Evolutionary conservation across 2,329 filamentous ascomycete species (phyloP).

Genomic region (Pleurostoma richardsiae): DNA sequence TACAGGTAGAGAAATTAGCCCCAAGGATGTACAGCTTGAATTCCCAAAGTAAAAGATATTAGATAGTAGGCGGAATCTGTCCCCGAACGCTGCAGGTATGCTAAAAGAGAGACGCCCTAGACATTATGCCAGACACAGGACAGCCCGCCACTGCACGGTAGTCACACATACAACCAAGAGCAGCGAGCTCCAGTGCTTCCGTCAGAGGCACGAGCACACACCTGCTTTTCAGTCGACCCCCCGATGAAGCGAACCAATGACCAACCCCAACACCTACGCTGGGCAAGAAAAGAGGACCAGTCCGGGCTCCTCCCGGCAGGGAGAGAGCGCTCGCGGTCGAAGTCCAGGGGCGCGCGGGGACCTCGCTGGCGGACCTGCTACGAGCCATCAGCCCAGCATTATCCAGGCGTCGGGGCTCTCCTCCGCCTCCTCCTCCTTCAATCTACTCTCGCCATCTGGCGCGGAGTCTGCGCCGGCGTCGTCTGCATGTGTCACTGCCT

Average conservation of each 20-base stretch:
- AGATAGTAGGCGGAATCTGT: too few relatives aligned
- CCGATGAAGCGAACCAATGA: not conserved
- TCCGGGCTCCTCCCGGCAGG: conserved; percentile 24
- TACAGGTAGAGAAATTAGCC: too few relatives aligned
- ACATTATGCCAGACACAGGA: too few relatives aligned
- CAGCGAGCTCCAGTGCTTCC: conserved; percentile 1
- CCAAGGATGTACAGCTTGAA: too few relatives aligned
- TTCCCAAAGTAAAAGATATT: too few relatives aligned
- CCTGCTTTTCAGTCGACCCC: not conserved
- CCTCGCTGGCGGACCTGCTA: conserved; percentile 33
- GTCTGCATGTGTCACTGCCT: conserved; percentile 8
- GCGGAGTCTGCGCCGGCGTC: not conserved
- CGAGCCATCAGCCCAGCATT: conserved; percentile 38
- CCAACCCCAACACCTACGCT: not conserved
- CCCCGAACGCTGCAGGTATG: too few relatives aligned
- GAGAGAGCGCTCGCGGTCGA: conserved; percentile 13
- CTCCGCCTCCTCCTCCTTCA: not conserved
- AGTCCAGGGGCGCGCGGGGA: conserved; percentile 22
- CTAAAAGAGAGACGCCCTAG: too few relatives aligned
- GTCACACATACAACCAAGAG: not conserved
- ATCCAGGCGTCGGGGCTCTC: conserved; percentile 31
- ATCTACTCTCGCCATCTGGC: conserved; percentile 1
- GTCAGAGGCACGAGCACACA: not conserved
- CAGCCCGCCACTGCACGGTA: too few relatives aligned
- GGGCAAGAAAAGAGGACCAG: conserved; percentile 24